Base-by-base conservation (phyloP, 2,329 filamentous ascomycete genomes). In the Aspergillus pseudotamarii region DNA sequence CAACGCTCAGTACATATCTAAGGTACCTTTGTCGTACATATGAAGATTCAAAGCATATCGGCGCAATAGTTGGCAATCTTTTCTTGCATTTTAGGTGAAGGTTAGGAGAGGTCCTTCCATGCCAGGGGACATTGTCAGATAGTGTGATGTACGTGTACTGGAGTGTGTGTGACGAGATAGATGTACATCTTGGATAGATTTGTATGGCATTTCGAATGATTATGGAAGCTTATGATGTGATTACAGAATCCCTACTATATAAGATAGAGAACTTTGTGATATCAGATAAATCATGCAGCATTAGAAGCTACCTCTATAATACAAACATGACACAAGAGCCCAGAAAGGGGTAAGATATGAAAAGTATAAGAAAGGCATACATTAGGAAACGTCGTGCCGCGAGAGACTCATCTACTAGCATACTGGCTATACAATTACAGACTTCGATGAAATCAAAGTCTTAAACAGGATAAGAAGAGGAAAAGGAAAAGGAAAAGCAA, bases 391-490 rank as follows among this genome's bases (percentile, higher is more conserved):
- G 48, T 30, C 50, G 23, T 60, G 30, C 50, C 28, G n/a, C 19
- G 12, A 43, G 46, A 41, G 48, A 34, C 26, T 54, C 32, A 57
- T 57, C 54, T 45, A 45, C 51, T 60, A 57, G 41, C 53, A 57
- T 38, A 55, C 32, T 36, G 30, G 51, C 32, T 55, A 57, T 56
- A 60, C 51, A 53, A 57, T 60, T 53, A 60, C 36, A 54, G 38
- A 30, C 48, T 53, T 32, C 23, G 32, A 55, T 41, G 46, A 21
- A 32, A 4, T 51, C 46, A 38, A 46, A n/a, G 28, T 51, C 57
- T 38, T 57, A 26, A 48, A 64, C 32, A 54, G 54, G 48, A 69
- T 32, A 64, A 66, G 63, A 68, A 70, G 66, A 71, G 54, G 38
- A 56, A 19, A 56, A 59, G 45, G 2, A 34, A n/a, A 54, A 43